Evolutionary conservation across 768 basidiomycete species (phyloP), one percentile per base, ranked within the genome.

Genomic region (Podaxis sp.): DNA sequence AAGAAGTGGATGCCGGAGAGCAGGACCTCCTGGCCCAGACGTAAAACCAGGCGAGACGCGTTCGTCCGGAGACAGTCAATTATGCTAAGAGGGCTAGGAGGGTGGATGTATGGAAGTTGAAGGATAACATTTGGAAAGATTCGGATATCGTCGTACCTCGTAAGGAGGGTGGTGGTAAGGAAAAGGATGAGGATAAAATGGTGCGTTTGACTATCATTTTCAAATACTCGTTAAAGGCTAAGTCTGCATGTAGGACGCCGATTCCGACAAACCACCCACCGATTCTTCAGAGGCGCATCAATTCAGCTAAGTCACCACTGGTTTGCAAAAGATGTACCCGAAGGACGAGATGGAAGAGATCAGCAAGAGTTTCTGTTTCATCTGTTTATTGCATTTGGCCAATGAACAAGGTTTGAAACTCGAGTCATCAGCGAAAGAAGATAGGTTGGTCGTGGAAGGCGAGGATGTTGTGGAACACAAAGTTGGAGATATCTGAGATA

Each of bases 351-450:
- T 99, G 90, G 90, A 90, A 44, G 97, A 99, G 66, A 97, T 99
- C 72, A 97, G 95, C 73, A 99, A 97, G 15, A 96, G 94, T 66
- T 99, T 96, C 87, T 99, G 96, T 74, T 99, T 99, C 80, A 99
- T 99, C 73, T 99, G 97, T 71, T 79, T 99, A 26, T 79, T 99
- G 17, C 97, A 99, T 78, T 77, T 99, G 49, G 96, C 96, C 17
- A 99, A 99, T 72, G 97, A 99, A 76, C 92, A 94, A 69, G 97
- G 96, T 1, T 80, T 99, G 54, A 91, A 90, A 71, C 83, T 99
- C 39, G 90, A 85, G 73, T 73, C 85, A 64, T 73, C 79, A 5
- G 42, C 65, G 3, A 66, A 74, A 62, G 73, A 82, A 65, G 55
- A 76, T 65, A 72, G 77, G 67, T 71, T 76, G 15, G 73, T 78